Percentiles rank a stretch among this genome's conserved stretches.
phyloP scores from a whole-genome alignment of 2,329 filamentous ascomycete genomes.

The Colletotrichum costaricense region DNA sequence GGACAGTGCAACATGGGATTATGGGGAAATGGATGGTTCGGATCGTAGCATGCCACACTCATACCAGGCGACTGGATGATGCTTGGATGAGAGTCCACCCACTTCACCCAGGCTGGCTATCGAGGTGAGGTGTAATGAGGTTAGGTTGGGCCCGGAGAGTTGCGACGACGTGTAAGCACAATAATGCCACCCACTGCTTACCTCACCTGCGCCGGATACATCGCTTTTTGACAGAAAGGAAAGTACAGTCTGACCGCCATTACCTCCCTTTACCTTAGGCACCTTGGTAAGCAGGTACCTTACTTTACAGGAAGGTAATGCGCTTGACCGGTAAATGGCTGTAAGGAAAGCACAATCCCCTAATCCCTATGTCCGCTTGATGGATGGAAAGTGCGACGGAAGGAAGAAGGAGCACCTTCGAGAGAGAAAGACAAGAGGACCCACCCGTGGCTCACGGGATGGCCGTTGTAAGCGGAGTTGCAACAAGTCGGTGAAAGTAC shows the following conservation, averaged over 20 bases:
- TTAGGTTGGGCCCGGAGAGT: constrained; percentile 4
- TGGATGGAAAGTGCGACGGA: neutral
- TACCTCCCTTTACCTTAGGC: neutral
- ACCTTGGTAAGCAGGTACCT: neutral
- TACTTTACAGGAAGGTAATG: too few species aligned
- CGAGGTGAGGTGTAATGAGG: constrained; percentile 18
- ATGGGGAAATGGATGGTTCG: constrained; percentile 11
- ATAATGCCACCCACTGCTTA: neutral
- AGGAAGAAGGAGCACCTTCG: neutral
- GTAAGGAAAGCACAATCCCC: neutral
- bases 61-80: constrained; percentile 16
- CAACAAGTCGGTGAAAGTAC: constrained; percentile 34
- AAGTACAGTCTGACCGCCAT: neutral
- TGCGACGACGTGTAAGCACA: neutral
- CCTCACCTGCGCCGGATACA: neutral
- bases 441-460: constrained; percentile 2
- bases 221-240: neutral
- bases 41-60: constrained; percentile 22
- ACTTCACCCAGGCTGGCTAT: neutral
- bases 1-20: neutral
- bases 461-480: constrained; percentile 21
- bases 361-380: neutral
- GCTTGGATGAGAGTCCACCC: constrained; percentile 17
- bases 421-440: constrained; percentile 3
- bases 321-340: neutral